Evolutionary conservation across 768 basidiomycete species (phyloP), one percentile per base, ranked within the genome.

Genomic region (Mycena metata): DNA sequence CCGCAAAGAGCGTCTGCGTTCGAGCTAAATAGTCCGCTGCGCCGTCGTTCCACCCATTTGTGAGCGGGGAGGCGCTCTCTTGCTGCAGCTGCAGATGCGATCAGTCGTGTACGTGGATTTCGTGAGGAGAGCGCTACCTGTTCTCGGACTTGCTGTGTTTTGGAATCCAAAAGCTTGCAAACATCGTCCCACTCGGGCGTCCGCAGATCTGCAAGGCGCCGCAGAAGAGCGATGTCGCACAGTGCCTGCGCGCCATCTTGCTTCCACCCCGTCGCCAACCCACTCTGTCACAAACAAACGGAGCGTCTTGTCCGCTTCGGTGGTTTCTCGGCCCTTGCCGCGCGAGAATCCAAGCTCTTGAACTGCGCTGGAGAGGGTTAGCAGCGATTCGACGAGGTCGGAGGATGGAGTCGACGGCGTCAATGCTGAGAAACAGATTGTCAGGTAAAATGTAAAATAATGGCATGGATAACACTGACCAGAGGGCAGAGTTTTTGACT

Each of bases 1-100:
- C 81, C 5, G 88, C 86, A 60, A 94, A 80, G 17, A 94, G 80
- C 26, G 86, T 86, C 72, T 92, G 93, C 26, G 85, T 86, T 64
- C 88, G 84, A 43, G 81, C 72, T 24, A 93, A 80, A 70, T 83
- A 83, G 57, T 88, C 87, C 10, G 79, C 74, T 35, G 78, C 68
- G 66, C 78, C 66, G 67, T 70, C 74, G 56, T 59, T 81, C 79
- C 63, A 64, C 61, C 69, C 79, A 71, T 65, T 69, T 33, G 33
- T 51, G 64, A 51, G 66, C 56, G 33, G 74, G 67, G 42, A 56
- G 41, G 49, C 12, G 24, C 54, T 60, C 16, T 42, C 33, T 45
- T 65, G 60, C 47, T 62, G 52, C 26, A 45, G 59, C 52, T 50
- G 45, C 23, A 55, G 30, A 51, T 11, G 60, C 42, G 9, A 51